phyloP scores from a whole-genome alignment of 2,329 filamentous ascomycete genomes.

The Fusarium musae region DNA sequence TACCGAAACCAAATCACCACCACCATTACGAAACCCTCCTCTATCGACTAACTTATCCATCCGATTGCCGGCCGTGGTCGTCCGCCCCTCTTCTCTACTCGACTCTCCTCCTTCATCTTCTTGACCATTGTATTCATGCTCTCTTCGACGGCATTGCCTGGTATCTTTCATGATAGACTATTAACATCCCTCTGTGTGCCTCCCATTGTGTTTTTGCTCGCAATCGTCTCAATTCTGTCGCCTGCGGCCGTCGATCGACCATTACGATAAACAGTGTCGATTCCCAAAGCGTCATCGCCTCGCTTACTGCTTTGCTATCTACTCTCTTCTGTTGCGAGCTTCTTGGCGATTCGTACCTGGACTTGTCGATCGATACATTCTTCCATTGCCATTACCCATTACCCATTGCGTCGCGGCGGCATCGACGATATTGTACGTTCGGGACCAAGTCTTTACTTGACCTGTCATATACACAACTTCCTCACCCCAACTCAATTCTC shows the following conservation, averaged over 20 bases:
- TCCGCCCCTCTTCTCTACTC: conserved; percentile 30
- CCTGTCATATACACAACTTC: conserved; percentile 19
- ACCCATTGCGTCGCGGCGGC: neutral
- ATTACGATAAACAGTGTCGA: conserved; percentile 30
- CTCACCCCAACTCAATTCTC: neutral
- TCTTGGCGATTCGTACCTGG: conserved; percentile 2
- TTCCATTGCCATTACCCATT: neutral
- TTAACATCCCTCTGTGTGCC: conserved; percentile 11
- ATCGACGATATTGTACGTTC: conserved; percentile 18
- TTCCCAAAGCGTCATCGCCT: conserved; percentile 8
- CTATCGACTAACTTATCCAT: conserved; percentile 3
- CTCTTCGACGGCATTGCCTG: conserved; percentile 4
- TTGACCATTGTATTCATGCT: conserved; percentile 15
- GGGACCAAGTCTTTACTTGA: conserved; percentile 13
- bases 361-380: conserved; percentile 4
- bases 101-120: conserved; percentile 17
- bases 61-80: conserved; percentile 33
- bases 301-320: neutral
- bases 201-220: neutral
- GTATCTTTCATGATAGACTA: conserved; percentile 3
- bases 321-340: conserved; percentile 2
- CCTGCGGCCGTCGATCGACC: conserved; percentile 19
- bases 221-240: conserved; percentile 9
- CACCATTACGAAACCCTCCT: conserved; percentile 20
- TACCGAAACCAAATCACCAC: conserved; percentile 36